Evolutionary conservation across 2,329 filamentous ascomycete species (phyloP), one percentile per base, ranked within the genome.

Genomic region (Clonostachys rosea): DNA sequence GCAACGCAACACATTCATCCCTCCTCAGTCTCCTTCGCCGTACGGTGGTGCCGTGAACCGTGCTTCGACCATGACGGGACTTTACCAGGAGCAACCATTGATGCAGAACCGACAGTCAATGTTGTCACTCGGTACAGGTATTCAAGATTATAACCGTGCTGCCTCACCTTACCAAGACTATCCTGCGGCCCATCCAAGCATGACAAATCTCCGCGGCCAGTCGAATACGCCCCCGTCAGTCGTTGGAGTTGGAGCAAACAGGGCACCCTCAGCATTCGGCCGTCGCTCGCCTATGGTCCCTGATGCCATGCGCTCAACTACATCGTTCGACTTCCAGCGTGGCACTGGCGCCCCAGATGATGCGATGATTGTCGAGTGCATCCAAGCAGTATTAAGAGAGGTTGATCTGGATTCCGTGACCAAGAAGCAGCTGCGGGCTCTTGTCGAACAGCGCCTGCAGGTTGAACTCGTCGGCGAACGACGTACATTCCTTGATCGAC

Each of bases 381-480:
- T 97, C 52, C 87, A 90, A 59, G 74, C 78, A 44, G 94, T 94
- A 57, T 74, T 99, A 52, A 71, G 77, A 14, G 92, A 96, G 59
- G 91, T 96, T 1, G 92, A 99, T 65, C 76, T 99, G 40, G 94
- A 99, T 64, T 92, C 81, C n/a, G 89, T 97, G 43, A 99, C 94
- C 7, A 99, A 97, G 83, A 99, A 99, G 74, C 92, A 97, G 71
- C 86, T 94, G 48, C 80, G 89, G 44, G 91, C 89, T 5, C 78
- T 97, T 41, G 91, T 96, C 12, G 94, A 99, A 71, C 91, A 96
- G 73, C 82, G 91, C 59, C 70, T 99, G 52, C 92, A 96, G 71
- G 92, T 88, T 5, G 91, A 96, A 64, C 76, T 97, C 49, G 76
- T 81, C 1, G 91, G 91, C 18, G 91, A 96, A 67, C 86, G 90